These are phyloP conservation scores for Metschnikowia drakensbergensis DNA, from an alignment of 805 yeast genomes.

Conservation along the genomic window DNA sequence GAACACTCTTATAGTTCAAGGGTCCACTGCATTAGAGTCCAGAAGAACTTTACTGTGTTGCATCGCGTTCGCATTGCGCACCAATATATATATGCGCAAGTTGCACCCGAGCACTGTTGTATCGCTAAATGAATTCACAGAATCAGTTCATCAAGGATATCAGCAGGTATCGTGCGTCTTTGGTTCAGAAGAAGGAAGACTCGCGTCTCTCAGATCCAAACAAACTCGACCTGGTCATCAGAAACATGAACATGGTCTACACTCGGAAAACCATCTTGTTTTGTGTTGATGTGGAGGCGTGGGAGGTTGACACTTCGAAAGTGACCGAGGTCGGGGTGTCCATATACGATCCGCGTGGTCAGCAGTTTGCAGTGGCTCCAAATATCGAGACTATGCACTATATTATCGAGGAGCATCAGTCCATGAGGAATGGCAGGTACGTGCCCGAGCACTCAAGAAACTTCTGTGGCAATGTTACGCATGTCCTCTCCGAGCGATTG, in stretches of 20 bases:
- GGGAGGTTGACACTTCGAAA: constrained; percentile 13
- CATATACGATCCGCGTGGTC: constrained; percentile 21
- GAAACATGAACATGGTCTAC: constrained; percentile 18
- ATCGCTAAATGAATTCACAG: neutral
- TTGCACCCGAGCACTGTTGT: neutral
- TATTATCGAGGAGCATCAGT: constrained; percentile 16
- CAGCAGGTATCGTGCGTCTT: neutral
- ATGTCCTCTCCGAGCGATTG: constrained; percentile 10
- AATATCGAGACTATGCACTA: constrained; percentile 18
- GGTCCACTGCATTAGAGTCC: too few relatives aligned
- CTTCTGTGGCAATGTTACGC: constrained; percentile 19
- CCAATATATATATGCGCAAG: neutral
- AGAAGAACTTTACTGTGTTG: too few relatives aligned
- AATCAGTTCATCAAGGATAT: neutral
- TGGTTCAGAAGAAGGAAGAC: neutral
- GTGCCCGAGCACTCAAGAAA: constrained; percentile 22
- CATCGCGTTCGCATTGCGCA: too few relatives aligned
- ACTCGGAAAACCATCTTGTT: constrained; percentile 18
- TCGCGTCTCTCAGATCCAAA: constrained; percentile 1
- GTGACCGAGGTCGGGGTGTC: constrained; percentile 27
- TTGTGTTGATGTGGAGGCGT: constrained; percentile 26
- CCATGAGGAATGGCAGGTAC: constrained; percentile 16
- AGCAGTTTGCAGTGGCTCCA: constrained; percentile 16
- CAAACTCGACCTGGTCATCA: neutral
- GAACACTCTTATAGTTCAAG: too few relatives aligned